A percentile compares a stretch with the other conserved stretches of the same genome.
Conservation (phyloP, 208 protist genomes). For the Balamuthia mandrillaris region DNA sequence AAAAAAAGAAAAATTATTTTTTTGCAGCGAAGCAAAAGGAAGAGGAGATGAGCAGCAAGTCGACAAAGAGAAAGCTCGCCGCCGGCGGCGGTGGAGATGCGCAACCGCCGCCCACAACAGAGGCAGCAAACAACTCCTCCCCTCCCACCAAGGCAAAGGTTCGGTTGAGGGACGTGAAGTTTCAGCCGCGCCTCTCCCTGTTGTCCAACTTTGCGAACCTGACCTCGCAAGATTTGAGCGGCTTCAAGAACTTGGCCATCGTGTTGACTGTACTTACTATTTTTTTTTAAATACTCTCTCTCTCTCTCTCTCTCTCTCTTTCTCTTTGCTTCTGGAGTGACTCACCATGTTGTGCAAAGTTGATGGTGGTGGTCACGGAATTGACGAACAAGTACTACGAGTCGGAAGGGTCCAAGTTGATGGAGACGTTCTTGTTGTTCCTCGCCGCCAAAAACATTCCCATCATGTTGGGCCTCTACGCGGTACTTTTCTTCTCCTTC, state of each 20-base stretch:
- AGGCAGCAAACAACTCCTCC: no score
- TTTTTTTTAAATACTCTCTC: background rate
- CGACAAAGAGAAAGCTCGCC: no score
- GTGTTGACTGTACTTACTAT: background rate
- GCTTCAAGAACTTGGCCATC: background rate
- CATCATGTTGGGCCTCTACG: background rate
- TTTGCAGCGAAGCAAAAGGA: no score
- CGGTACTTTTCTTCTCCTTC: background rate
- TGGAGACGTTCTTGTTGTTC: background rate
- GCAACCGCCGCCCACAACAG: no score
- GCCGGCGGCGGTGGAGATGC: no score
- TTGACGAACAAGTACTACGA: constrained; percentile 32
- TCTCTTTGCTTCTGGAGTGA: background rate
- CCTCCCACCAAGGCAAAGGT: no score
- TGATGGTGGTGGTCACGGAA: constrained; percentile 3
- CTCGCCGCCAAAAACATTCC: background rate
- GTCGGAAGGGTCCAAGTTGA: background rate
- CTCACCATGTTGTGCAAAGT: background rate
- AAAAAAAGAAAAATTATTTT: no score
- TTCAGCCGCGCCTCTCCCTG: background rate
- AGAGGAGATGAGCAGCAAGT: no score
- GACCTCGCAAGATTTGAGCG: background rate
- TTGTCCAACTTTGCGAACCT: constrained; percentile 29
- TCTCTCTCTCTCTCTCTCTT: background rate
- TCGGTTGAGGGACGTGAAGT: no score